Conservation (phyloP, 345 rosid species). For the Syzygium jambos region DNA sequence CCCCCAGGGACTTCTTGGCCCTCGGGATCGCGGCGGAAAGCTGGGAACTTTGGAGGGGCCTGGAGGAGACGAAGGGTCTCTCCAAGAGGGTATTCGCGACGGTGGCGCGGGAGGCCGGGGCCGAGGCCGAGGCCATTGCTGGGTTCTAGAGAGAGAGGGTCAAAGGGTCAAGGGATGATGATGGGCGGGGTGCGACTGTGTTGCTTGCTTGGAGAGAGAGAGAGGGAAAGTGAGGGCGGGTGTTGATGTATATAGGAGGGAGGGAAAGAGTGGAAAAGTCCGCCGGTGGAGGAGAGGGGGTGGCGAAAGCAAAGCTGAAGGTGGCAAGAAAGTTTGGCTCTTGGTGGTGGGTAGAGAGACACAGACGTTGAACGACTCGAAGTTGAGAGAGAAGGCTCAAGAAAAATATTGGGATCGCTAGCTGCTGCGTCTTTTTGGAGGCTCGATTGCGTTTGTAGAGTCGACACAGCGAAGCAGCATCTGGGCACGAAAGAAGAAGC, state of each 20-base stretch:
- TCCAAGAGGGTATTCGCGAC: background rate
- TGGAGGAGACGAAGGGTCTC: conserved; percentile 21
- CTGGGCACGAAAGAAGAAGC: too few relatives aligned
- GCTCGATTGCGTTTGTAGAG: too few relatives aligned
- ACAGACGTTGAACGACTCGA: background rate
- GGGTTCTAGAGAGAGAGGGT: background rate
- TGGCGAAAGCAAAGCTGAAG: background rate
- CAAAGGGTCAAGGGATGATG: background rate
- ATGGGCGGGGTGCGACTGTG: background rate
- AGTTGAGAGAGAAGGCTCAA: background rate
- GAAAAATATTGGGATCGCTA: too few relatives aligned
- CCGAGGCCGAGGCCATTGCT: conserved; percentile 35
- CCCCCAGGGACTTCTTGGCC: background rate
- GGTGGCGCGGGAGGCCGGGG: conserved; percentile 12
- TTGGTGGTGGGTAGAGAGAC: background rate
- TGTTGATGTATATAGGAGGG: background rate
- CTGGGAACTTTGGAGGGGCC: conserved; percentile 10
- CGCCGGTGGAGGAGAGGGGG: background rate
- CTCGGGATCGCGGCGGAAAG: background rate
- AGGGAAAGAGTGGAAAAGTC: conserved; percentile 3
- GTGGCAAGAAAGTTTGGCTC: background rate
- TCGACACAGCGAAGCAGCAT: too few relatives aligned
- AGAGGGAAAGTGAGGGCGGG: background rate
- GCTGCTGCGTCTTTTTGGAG: too few relatives aligned
- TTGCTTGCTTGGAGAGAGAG: too few relatives aligned